Evolutionary conservation across 495 filamentous ascomycete species (phyloP).

Genomic region (Neurospora sp.): DNA sequence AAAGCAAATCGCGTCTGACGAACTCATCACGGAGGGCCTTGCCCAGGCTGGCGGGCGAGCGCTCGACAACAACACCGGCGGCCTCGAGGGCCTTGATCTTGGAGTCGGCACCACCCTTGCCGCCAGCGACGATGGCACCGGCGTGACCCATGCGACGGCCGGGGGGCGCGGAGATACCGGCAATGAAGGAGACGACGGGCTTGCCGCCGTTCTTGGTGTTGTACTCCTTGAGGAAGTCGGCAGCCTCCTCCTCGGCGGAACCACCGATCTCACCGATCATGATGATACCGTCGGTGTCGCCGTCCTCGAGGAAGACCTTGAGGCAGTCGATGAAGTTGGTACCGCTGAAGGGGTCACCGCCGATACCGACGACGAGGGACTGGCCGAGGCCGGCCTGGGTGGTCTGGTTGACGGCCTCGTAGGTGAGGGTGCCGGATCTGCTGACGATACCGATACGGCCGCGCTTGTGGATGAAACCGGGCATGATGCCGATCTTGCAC

Average conservation of each 20-base stretch:
- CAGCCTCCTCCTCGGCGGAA: conserved; percentile 93
- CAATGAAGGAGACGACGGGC: conserved; percentile 96
- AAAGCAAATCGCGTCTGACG: conserved; percentile 90
- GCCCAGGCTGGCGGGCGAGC: conserved; percentile 82
- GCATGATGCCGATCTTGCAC: conserved; percentile 99
- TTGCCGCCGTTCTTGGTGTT: conserved; percentile 77
- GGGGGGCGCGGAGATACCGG: conserved; percentile 92
- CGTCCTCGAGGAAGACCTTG: conserved; percentile 89
- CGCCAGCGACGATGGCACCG: conserved; percentile 92
- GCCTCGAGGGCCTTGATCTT: conserved; percentile 92
- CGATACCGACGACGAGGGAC: conserved; percentile 96
- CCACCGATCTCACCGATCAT: conserved; percentile 99
- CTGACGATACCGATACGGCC: conserved; percentile 98
- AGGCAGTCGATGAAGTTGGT: conserved; percentile 99
- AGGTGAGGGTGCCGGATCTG: conserved; percentile 94
- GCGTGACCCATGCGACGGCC: conserved; percentile 98
- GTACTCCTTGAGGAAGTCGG: conserved; percentile 81
- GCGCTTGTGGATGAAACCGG: conserved; percentile 99
- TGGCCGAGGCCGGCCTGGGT: conserved; percentile 94
- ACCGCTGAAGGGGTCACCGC: conserved; percentile 96
- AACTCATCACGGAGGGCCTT: conserved; percentile 92
- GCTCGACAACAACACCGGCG: conserved; percentile 92
- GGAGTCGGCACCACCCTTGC: conserved; percentile 93
- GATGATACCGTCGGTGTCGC: conserved; percentile 97
- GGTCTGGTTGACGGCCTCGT: conserved; percentile 99